Percentiles rank a stretch among this genome's conserved stretches.
Evolutionary conservation across 345 rosid species (phyloP).

Genomic region (Mercurialis annua): DNA sequence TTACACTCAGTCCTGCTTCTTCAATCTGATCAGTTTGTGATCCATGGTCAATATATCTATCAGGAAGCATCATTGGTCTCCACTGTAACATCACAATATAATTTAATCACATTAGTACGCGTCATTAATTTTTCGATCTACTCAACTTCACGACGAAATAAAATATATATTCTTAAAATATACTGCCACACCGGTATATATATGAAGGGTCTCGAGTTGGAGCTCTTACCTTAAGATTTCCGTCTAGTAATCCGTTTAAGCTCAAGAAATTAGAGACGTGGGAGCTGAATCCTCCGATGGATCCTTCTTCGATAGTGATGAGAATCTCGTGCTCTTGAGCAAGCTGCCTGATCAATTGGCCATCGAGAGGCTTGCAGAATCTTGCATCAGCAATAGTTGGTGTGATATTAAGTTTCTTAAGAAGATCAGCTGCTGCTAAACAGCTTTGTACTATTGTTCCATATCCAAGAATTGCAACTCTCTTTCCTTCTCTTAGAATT

Average conservation of each 20-base stretch:
- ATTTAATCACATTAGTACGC: background rate
- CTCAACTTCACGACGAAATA: too few species aligned
- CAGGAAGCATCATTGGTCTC: constrained; percentile 52
- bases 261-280: constrained; percentile 45
- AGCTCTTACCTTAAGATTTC: constrained; percentile 44
- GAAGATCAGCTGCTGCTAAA: constrained; percentile 35
- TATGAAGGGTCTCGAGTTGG: too few species aligned
- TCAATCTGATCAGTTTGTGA: constrained; percentile 37
- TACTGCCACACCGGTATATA: too few species aligned
- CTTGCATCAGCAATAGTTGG: constrained; percentile 51
- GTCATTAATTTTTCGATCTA: too few species aligned
- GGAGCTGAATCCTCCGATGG: constrained; percentile 47
- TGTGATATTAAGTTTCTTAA: constrained; percentile 23
- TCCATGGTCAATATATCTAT: constrained; percentile 53
- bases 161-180: too few species aligned
- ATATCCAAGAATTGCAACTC: constrained; percentile 46
- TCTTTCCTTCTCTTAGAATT: constrained; percentile 34
- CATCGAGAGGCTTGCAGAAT: constrained; percentile 48
- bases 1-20: constrained; percentile 40
- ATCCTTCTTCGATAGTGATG: constrained; percentile 51
- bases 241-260: constrained; percentile 44
- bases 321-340: constrained; percentile 41
- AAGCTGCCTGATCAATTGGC: constrained; percentile 29
- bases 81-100: constrained; percentile 32
- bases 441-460: constrained; percentile 44